Base-by-base conservation (phyloP, 176 grass and related monocot genomes). In the Aegilops sharonensis region DNA sequence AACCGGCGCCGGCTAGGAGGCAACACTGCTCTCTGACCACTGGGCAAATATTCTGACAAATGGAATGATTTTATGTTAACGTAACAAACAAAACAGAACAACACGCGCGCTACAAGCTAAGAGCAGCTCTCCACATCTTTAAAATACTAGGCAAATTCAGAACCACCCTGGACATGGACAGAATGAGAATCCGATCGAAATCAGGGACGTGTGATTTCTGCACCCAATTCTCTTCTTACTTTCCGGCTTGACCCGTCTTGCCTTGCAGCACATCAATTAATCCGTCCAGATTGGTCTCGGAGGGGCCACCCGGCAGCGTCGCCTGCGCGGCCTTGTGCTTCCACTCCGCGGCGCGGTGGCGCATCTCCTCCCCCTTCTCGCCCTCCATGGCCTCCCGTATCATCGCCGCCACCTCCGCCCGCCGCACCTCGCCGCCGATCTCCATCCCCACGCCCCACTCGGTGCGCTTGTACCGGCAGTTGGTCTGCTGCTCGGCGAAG, bases 401-500 rank as follows among this genome's bases (percentile, higher is more conserved):
- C 68, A 90, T 29, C 2, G 20, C 56, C 21, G 89, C 79, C 76
- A 97, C 87, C 30, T 90, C 84, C 12, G 43, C 83, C 5, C 92
- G 86, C 65, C 60, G 82, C 75, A 91, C 92, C 34, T 91, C 72
- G 20, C 74, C 72, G 25, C 90, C 87, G 66, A 97, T 90, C 92
- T 97, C 92, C 80, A 94, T 78, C 25, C 92, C 95, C 8, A 93
- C 83, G 11, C 85, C 89, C 95, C 91, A 97, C 64, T 97, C 88
- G 1, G 85, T 81, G 31, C 92, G 80, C 31, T 72, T 73, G 77
- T 91, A 98, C 34, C 83, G 20, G 85, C 91, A 95, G 71, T 95
- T 98, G 2, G 93, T 90, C 20, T 83, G 91, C 45, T 98, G 95
- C 83, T 98, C 95, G 0, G 91, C 87, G 7, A 98, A 98, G 90